Base-by-base conservation (phyloP, 345 rosid species). In the Rubroshorea leprosula region DNA sequence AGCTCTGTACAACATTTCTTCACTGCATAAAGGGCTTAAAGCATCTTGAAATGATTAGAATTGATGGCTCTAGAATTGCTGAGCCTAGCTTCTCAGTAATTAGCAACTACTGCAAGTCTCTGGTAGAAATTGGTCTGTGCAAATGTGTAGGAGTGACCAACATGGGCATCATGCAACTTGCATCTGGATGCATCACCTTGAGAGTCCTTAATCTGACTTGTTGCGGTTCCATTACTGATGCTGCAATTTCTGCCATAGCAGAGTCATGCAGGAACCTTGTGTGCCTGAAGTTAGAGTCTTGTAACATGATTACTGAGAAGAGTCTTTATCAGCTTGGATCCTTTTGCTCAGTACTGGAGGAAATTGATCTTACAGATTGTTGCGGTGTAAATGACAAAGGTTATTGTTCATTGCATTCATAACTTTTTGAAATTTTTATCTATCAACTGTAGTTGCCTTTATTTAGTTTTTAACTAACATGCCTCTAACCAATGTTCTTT, bases 311-410 rank as follows among this genome's bases (percentile, higher is more conserved):
- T 72, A 81, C 95, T 0, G 93, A 89, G 54, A 89, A 76, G 76
- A 77, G 95, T 75, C 83, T 92, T 57, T 71, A 72, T 46, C 76
- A 76, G 55, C 78, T 92, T 13, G 95, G 95, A 60, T 76, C 73
- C 3, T 66, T 25, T 77, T 86, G 89, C 58, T 60, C 54, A 58
- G 70, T 49, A 44, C 89, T 92, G 35, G 72, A 81, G 73, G 96
- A 89, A 69, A 78, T 92, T 56, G 98, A 92, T 75, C 89, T 92
- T 57, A 92, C 98, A 0, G 98, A 92, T 51, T 89, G 96, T 67
- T 54, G 50, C 24, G 78, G 87, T 5, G 69, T 86, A 62, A 86
- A 80, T 50, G 96, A 92, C 62, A 80, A 60, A 71, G 98, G 95
- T 86, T 73, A 61, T 26, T 22, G 46, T 23, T 47, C 44, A 46